Conservation (phyloP, 805 yeast species). For the Millerago galiae region DNA sequence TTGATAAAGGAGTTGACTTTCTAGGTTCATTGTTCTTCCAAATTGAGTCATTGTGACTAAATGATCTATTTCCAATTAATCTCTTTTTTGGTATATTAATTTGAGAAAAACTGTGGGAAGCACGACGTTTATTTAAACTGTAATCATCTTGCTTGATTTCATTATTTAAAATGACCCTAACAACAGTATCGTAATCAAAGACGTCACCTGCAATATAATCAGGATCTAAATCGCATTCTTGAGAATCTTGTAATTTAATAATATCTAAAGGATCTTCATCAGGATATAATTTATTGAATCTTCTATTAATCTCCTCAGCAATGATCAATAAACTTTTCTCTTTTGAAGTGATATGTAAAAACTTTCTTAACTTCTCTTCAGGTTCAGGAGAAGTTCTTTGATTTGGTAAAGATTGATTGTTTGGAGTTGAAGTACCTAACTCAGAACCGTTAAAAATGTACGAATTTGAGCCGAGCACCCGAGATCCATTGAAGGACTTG, state of each 20-base stretch:
- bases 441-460: conserved; percentile 5
- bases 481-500: conserved; percentile 2
- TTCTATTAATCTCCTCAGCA: conserved; percentile 44
- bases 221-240: conserved; percentile 73
- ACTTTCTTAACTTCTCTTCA: conserved; percentile 36
- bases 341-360: conserved; percentile 57
- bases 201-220: conserved; percentile 63
- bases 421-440: conserved; percentile 9
- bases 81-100: conserved; percentile 24
- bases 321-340: conserved; percentile 40
- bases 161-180: conserved; percentile 37
- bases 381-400: conserved; percentile 17
- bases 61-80: conserved; percentile 1
- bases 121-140: conserved; percentile 18
- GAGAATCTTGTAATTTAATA: conserved; percentile 57
- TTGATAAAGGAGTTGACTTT: conserved; percentile 33
- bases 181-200: conserved; percentile 43
- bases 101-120: conserved; percentile 16
- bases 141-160: conserved; percentile 25
- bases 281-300: conserved; percentile 63
- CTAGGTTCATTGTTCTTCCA: conserved; percentile 19
- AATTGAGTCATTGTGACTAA: conserved; percentile 4
- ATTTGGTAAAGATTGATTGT: conserved; percentile 4
- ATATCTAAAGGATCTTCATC: conserved; percentile 48
- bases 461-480: conserved; percentile 7